Conservation (phyloP, 108 stramenopile species). For the Skeletonema marinoi region DNA sequence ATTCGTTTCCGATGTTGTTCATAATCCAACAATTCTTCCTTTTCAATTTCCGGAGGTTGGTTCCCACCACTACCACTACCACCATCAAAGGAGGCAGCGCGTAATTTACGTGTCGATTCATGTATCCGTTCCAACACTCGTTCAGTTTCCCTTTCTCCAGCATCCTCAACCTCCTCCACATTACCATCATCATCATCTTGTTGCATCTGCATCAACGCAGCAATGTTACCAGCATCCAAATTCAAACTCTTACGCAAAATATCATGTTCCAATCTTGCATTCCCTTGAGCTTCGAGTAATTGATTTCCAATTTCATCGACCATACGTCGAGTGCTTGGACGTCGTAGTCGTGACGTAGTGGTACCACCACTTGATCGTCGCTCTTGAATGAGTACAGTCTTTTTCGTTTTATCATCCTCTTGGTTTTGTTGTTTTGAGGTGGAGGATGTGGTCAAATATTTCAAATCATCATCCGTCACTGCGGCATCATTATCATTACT, state of each 20-base stretch:
- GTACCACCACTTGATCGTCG: neutral
- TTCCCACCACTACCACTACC: too few species aligned
- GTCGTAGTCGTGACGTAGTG: neutral
- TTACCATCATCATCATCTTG: too few species aligned
- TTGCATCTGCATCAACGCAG: too few species aligned
- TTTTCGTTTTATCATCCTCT: neutral
- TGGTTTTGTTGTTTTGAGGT: neutral
- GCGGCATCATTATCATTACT: neutral
- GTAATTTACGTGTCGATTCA: conserved; percentile 30
- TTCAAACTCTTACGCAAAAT: conserved; percentile 18
- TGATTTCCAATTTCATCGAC: conserved; percentile 26
- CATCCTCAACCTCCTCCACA: too few species aligned
- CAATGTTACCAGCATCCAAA: neutral
- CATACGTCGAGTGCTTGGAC: neutral
- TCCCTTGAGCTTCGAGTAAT: conserved; percentile 13
- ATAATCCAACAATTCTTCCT: neutral
- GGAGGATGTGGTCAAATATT: neutral
- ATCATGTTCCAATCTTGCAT: neutral
- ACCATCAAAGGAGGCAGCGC: neutral
- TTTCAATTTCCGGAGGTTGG: neutral
- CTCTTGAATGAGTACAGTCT: neutral
- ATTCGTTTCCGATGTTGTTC: conserved; percentile 3
- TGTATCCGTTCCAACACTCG: conserved; percentile 19
- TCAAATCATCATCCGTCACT: conserved; percentile 7
- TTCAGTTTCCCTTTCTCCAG: too few species aligned